Conservation (phyloP, 768 basidiomycete genomes). For the Strobilomyces confusus region DNA sequence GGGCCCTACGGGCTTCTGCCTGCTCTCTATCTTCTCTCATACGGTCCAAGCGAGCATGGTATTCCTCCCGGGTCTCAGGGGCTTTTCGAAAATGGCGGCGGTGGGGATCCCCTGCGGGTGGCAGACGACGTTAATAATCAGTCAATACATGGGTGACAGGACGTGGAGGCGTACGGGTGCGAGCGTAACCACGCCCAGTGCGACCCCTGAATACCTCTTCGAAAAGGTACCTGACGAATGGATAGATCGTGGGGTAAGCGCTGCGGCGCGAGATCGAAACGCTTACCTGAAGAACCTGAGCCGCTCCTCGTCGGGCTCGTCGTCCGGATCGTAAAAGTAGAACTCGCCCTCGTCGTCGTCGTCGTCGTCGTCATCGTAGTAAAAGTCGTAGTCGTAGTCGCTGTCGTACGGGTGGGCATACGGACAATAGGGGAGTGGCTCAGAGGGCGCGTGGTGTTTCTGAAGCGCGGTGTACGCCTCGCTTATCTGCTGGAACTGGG, state of each 20-base stretch:
- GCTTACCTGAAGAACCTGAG: constrained; percentile 45
- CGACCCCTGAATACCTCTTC: constrained; percentile 42
- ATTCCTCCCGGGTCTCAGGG: constrained; percentile 51
- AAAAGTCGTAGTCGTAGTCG: constrained; percentile 37
- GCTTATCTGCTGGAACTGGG: constrained; percentile 63
- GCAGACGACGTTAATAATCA: constrained; percentile 2
- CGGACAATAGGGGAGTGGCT: constrained; percentile 14
- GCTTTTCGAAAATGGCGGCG: constrained; percentile 11
- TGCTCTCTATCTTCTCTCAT: constrained; percentile 50
- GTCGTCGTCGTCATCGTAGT: constrained; percentile 25
- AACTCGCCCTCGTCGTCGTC: constrained; percentile 22
- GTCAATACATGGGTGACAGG: constrained; percentile 7
- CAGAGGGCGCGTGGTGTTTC: constrained; percentile 43
- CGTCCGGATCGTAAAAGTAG: constrained; percentile 27
- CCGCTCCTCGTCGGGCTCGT: constrained; percentile 33
- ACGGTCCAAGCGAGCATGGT: constrained; percentile 46
- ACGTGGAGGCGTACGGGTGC: constrained; percentile 26
- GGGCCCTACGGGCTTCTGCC: constrained; percentile 44
- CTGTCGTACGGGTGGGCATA: constrained; percentile 29
- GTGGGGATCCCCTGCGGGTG: constrained; percentile 19
- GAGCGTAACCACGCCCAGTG: constrained; percentile 24
- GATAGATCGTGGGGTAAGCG: constrained; percentile 4
- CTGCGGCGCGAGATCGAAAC: neutral
- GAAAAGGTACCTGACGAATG: constrained; percentile 42
- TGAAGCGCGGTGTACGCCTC: constrained; percentile 64